Base-by-base conservation (phyloP, 2,329 filamentous ascomycete genomes). In the Chaetomium strumarium region DNA sequence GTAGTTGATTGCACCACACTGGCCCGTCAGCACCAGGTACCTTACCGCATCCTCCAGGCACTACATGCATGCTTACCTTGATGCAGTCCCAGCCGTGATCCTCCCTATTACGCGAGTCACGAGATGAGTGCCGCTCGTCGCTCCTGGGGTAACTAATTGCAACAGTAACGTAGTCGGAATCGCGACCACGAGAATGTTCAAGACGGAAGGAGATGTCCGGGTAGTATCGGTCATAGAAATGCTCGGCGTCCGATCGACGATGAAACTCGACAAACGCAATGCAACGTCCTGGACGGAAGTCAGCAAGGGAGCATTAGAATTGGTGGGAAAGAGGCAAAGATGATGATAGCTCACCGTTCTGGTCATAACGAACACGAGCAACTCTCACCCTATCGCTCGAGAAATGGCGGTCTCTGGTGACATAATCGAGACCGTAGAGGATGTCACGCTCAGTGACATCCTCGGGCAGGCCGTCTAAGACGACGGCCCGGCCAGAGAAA, bases 1-100 rank as follows among this genome's bases (percentile, higher is more conserved):
- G 59, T 78, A 84, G 60, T 84, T 85, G 49, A 76, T 70, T 67
- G 64, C 79, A 82, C 80, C 83, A 46, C 38, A 52, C 55, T 24
- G 16, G 12, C 29, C 20, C 20, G 52, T 58, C 24, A 59, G 56
- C 30, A 33, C 12, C 7, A n/a, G 14, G 14, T 16, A 3, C 7
- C 7, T n/a, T n/a, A 37, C 7, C 2, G 4, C 34, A 37, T 37
- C 34, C 12, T 3, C n/a, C n/a, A 8, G 34, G 13, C 13, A 34
- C 33, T 12, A 34, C 11, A 37, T 8, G 34, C 13, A n/a, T 24
- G 11, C 34, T 37, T 55, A 71, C 70, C 56, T 68, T 64, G 11
- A 63, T 59, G 54, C 71, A 74, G 41, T 68, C 66, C 71, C 71
- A 74, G 51, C 69, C 69, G 37, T 69, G 68, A 5, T 66, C 60